Percentiles rank a stretch among this genome's conserved stretches.
Evolutionary conservation across 2,329 filamentous ascomycete species (phyloP).

Genomic region (Dissoconium aciculare): DNA sequence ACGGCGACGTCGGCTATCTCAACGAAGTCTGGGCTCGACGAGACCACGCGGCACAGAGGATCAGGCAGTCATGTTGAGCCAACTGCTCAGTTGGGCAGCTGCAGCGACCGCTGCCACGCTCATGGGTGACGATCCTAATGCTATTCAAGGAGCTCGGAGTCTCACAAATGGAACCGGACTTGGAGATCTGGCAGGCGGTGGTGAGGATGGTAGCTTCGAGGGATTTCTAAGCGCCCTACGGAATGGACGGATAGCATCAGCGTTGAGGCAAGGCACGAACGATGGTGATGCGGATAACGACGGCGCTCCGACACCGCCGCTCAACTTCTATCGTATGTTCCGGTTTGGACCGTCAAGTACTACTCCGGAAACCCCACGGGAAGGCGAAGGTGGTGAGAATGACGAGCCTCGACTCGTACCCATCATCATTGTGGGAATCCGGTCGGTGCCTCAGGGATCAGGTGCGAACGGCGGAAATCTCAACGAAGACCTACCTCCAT

Average conservation of each 20-base stretch:
- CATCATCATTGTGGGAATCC: slow-evolving; percentile 54
- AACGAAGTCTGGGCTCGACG: slow-evolving; percentile 10
- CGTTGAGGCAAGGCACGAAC: slow-evolving; percentile 33
- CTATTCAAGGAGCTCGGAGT: slow-evolving; percentile 40
- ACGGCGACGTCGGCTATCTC: slow-evolving; percentile 39
- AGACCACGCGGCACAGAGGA: slow-evolving; percentile 40
- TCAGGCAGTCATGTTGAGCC: slow-evolving; percentile 46
- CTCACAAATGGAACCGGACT: slow-evolving; percentile 29
- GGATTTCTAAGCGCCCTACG: slow-evolving; percentile 48
- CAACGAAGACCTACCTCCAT: slow-evolving; percentile 35
- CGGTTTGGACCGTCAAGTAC: slow-evolving; percentile 43
- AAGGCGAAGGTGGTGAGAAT: slow-evolving; percentile 14
- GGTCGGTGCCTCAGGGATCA: slow-evolving; percentile 44
- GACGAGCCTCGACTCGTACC: slow-evolving; percentile 44
- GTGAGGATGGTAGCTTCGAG: slow-evolving; percentile 47
- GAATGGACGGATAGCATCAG: slow-evolving; percentile 43
- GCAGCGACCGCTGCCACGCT: slow-evolving; percentile 50
- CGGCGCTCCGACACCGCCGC: slow-evolving; percentile 33
- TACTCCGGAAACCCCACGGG: slow-evolving; percentile 12
- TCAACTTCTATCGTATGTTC: slow-evolving; percentile 57
- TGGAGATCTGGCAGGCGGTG: slow-evolving; percentile 26
- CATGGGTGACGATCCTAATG: slow-evolving; percentile 44
- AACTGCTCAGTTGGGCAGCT: slow-evolving; percentile 47
- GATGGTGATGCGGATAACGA: slow-evolving; percentile 25
- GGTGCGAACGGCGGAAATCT: slow-evolving; percentile 25